Conservation (phyloP, 306 rosid genomes). For the Morella rubra region DNA sequence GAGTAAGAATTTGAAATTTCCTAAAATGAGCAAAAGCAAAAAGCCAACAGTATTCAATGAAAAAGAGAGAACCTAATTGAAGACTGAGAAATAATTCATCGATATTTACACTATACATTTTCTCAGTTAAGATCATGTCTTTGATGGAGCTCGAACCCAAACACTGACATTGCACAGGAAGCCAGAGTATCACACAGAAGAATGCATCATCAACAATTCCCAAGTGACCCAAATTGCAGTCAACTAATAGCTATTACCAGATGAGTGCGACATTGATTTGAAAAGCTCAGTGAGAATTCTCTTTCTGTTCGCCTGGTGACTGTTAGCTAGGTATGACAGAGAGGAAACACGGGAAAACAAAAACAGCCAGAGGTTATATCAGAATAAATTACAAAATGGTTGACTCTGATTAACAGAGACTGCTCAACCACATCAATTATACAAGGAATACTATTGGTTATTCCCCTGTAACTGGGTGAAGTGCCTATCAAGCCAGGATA, state of each 20-base stretch:
- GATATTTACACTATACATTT: no score
- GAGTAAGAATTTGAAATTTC: neutral
- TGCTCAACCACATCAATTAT: slow-evolving; percentile 34
- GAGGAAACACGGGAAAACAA: no score
- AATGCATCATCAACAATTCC: slow-evolving; percentile 16
- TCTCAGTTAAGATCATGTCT: slow-evolving; percentile 3
- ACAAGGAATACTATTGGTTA: slow-evolving; percentile 22
- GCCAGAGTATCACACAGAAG: neutral
- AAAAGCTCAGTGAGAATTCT: slow-evolving; percentile 13
- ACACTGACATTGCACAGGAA: slow-evolving; percentile 19
- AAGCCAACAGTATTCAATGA: neutral
- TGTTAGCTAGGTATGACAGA: no score
- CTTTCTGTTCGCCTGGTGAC: neutral
- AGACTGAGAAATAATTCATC: neutral
- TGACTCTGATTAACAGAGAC: slow-evolving; percentile 43
- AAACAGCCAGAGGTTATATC: neutral
- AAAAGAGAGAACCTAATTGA: neutral
- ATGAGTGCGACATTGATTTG: slow-evolving; percentile 4
- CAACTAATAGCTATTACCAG: slow-evolving; percentile 19
- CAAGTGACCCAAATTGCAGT: slow-evolving; percentile 22
- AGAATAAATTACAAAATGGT: slow-evolving; percentile 17
- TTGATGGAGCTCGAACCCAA: neutral
- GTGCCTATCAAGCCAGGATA: slow-evolving; percentile 32
- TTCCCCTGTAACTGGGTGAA: slow-evolving; percentile 20
- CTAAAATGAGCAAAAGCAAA: neutral